phyloP scores from a whole-genome alignment of 1,139 yeast genomes.

The Candida sp. region DNA sequence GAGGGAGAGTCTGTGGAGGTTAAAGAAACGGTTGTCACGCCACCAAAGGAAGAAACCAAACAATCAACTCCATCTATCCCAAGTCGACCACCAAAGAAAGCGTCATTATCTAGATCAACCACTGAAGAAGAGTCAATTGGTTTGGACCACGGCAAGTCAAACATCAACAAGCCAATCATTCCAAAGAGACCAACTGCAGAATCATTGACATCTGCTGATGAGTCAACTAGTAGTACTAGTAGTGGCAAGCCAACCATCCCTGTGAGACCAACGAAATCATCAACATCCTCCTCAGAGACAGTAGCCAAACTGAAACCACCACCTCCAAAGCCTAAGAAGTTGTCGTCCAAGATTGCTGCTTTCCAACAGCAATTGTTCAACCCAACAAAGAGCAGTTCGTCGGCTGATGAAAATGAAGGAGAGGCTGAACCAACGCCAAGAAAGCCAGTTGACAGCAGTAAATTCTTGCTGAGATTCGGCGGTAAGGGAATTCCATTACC shows the following conservation, averaged over 20 bases:
- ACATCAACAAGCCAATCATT: conserved; percentile 1
- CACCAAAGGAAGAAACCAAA: background rate
- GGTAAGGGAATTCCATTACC: conserved; percentile 62
- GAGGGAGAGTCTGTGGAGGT: background rate
- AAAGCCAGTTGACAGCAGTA: background rate
- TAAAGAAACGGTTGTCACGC: background rate
- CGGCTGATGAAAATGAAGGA: background rate
- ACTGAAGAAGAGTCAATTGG: conserved; percentile 3
- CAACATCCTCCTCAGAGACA: conserved; percentile 6
- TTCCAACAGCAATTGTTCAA: conserved; percentile 56
- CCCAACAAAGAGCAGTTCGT: conserved; percentile 31
- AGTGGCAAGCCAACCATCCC: conserved; percentile 9
- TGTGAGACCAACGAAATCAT: conserved; percentile 13
- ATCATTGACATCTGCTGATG: background rate
- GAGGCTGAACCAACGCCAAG: background rate
- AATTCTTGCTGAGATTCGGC: conserved; percentile 38
- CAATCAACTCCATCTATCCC: conserved; percentile 11
- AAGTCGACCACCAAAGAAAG: conserved; percentile 14
- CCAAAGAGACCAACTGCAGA: conserved; percentile 14
- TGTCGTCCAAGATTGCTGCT: conserved; percentile 79
- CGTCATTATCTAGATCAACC: conserved; percentile 12
- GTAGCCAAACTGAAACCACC: conserved; percentile 40
- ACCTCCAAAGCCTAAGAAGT: conserved; percentile 76
- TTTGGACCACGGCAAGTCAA: background rate
- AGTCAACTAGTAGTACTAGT: background rate